Evolutionary conservation across 1,284 basidiomycete genomes (phyloP).

Genomic region (Serendipita sp.): DNA sequence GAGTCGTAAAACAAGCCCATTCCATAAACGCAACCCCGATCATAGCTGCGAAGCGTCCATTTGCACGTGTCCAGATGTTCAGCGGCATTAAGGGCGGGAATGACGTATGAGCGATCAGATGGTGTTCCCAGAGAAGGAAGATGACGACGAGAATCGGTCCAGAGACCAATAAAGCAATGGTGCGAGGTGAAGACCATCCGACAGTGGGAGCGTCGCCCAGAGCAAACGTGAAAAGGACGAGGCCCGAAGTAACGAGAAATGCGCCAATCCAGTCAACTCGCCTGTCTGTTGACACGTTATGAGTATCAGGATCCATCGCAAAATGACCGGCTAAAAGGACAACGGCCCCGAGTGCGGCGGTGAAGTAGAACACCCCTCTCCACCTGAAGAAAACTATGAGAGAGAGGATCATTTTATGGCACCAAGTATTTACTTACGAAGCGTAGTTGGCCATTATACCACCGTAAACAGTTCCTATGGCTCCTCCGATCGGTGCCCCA

Average conservation of each 20-base stretch:
- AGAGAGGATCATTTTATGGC: not conserved
- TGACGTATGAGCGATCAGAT: constrained; percentile 30
- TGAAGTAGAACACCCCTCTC: constrained; percentile 47
- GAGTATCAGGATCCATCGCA: constrained; percentile 37
- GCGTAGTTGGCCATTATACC: constrained; percentile 59
- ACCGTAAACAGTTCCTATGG: constrained; percentile 52
- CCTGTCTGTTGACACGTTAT: constrained; percentile 25
- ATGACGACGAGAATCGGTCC: constrained; percentile 41
- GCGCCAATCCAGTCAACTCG: constrained; percentile 78
- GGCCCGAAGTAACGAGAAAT: constrained; percentile 53
- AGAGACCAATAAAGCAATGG: constrained; percentile 47
- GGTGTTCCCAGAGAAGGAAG: constrained; percentile 59
- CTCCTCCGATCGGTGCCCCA: constrained; percentile 67
- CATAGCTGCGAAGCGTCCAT: constrained; percentile 51
- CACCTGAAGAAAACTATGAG: constrained; percentile 26
- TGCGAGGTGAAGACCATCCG: constrained; percentile 20
- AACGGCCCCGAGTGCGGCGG: constrained; percentile 36
- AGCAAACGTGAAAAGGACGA: constrained; percentile 68
- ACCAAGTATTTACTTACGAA: constrained; percentile 20
- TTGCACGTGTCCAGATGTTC: constrained; percentile 51
- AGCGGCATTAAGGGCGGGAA: constrained; percentile 56
- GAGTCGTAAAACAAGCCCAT: constrained; percentile 26
- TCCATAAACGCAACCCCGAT: constrained; percentile 54
- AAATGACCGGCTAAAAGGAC: constrained; percentile 36
- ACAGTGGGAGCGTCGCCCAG: constrained; percentile 29